These are phyloP conservation scores for Chlamydomonas applanata DNA, from an alignment of 139 green algal species.

Conservation along the genomic window DNA sequence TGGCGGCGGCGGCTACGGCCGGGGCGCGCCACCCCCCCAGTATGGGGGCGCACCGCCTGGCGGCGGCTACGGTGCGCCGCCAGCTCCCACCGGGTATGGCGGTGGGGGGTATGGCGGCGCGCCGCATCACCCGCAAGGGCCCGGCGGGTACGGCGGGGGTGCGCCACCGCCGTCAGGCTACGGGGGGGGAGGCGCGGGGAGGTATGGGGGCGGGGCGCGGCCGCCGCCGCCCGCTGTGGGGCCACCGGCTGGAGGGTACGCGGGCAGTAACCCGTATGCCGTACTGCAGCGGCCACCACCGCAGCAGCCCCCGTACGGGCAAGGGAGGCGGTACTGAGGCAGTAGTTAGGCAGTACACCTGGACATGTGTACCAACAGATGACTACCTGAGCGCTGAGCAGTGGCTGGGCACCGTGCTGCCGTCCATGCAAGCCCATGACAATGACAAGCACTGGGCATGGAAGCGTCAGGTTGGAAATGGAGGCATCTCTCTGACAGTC, in stretches of 20 bases:
- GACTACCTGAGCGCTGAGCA: no score
- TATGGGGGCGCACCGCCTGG: background rate
- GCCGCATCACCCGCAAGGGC: background rate
- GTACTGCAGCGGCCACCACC: background rate
- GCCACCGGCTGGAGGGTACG: background rate
- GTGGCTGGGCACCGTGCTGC: no score
- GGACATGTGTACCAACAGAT: no score
- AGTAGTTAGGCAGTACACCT: no score
- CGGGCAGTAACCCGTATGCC: background rate
- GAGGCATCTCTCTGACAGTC: no score
- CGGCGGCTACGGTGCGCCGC: background rate
- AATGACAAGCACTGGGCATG: no score
- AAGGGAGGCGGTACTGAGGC: no score
- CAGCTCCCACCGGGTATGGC: no score
- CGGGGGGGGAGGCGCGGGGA: background rate
- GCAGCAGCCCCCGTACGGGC: no score
- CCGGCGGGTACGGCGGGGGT: background rate
- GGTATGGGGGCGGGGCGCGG: background rate
- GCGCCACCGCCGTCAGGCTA: background rate
- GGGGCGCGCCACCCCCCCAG: background rate
- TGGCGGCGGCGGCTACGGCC: background rate
- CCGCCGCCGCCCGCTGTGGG: background rate
- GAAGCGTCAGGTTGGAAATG: no score
- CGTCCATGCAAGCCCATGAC: no score
- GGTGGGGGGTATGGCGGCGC: no score